Base-by-base conservation (phyloP, 164 flowering plant species). In the Nymphaea thermarum region DNA sequence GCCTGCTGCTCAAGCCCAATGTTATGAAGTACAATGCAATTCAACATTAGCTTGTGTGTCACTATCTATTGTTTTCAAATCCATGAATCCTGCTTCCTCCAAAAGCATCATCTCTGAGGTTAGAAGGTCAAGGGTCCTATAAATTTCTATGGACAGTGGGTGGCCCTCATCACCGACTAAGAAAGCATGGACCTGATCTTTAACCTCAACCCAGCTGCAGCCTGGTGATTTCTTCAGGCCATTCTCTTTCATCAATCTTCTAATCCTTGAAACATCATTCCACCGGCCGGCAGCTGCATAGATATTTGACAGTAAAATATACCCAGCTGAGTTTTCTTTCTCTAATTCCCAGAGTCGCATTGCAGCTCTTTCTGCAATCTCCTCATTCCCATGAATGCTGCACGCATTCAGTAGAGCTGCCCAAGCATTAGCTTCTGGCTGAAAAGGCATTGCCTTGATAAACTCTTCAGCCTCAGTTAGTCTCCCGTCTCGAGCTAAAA, bases 271-370 rank as follows among this genome's bases (percentile, higher is more conserved):
- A 44, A 81, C 91, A 75, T 84, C 83, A 43, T 53, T 59, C 92
- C 89, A 87, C 71, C 79, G 77, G 25, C 85, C 86, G 25, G 82
- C 78, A 0, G 82, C 79, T 66, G 92, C 92, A 79, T 85, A 84
- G 17, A 79, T 77, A 74, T 87, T 87, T 25, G 89, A 85, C 73
- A 87, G 67, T 72, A 85, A 69, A 12, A 87, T 77, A 73, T 80
- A 85, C 15, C 84, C 81, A 41, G 80, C 85, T 17, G 86, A 73
- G 67, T 78, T 74, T 36, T 76, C 69, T 70, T 71, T 82, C 36
- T 68, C 78, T 66, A 80, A 44, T 62, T 80, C 76, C 71, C 75
- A 60, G 2, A 87, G 76, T 73, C 76, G 82, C 60, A 36, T 68
- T 4, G 81, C 83, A 57, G 74, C 72, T 68, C 83, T 79, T 73